A percentile compares a stretch with the other conserved stretches of the same genome.
These are phyloP conservation scores for Kitagawia praeruptora DNA, from an alignment of 129 eudicot species.

Conservation along the genomic window DNA sequence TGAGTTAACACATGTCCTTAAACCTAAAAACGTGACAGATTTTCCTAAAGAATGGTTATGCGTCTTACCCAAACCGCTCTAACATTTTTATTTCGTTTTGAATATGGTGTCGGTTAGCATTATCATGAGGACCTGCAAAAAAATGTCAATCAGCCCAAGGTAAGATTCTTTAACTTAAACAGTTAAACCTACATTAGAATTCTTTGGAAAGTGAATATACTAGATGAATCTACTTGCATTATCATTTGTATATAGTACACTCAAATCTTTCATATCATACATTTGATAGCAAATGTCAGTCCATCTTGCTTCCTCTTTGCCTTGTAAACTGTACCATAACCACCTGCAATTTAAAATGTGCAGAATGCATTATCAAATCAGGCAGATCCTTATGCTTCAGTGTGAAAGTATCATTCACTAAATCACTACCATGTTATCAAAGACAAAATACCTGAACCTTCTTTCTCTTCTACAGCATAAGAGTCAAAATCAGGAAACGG, in stretches of 20 bases:
- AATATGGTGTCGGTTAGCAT: conserved; percentile 69
- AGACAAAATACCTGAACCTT: conserved; percentile 79
- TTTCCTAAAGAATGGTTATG: conserved; percentile 8
- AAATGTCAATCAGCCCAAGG: conserved; percentile 14
- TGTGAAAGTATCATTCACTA: neutral
- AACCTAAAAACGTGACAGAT: neutral
- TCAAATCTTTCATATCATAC: conserved; percentile 28
- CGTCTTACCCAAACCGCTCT: conserved; percentile 80
- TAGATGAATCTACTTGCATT: conserved; percentile 5
- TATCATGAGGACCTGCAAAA: conserved; percentile 80
- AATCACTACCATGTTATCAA: conserved; percentile 1
- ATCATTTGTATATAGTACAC: neutral
- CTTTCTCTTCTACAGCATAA: conserved; percentile 71
- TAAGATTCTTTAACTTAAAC: neutral
- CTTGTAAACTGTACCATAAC: conserved; percentile 95
- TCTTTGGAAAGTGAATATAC: neutral
- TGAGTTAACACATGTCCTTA: conserved; percentile 11
- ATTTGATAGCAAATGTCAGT: conserved; percentile 75
- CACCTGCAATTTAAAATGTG: conserved; percentile 49
- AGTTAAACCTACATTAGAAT: neutral
- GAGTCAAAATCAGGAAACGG: conserved; percentile 60
- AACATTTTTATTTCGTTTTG: conserved; percentile 84
- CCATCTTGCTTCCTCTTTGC: conserved; percentile 84
- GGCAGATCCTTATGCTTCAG: neutral
- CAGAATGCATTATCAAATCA: neutral